Base-by-base conservation (phyloP, 2,329 filamentous ascomycete species). In the Xylariaceae sp. region DNA sequence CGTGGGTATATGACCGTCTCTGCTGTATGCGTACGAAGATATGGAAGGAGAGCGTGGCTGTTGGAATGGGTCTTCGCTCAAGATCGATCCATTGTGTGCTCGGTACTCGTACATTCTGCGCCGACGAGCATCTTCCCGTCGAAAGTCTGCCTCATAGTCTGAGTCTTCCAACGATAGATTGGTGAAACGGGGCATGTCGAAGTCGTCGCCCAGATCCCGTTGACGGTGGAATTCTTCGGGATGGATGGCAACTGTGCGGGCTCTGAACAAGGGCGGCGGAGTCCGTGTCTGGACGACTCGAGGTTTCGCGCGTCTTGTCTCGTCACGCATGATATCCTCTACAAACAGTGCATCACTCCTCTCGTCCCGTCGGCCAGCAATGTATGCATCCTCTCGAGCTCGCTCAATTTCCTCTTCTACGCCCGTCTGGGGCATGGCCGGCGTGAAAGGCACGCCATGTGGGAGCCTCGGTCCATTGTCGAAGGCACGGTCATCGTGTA, bases 61-160 rank as follows among this genome's bases (percentile, higher is more conserved):
- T 19, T 12, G 12, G 37, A 56, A 58, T 16, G 54, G 51, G 19
- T 58, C 55, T 1, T 47, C 53, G 9, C 46, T 45, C 9, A 58
- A 8, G 4, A 57, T 42, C 4, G 54, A 56, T 32, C 54, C 54
- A 19, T 39, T 46, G 37, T 48, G 51, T 13, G 38, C 19, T 12
- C 45, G 43, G 26, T 44, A 33, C 18, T 52, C 52, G 29, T 43
- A 47, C 18, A 53, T 52, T 34, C 44, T 45, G 18, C 43, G 43
- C 22, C 44, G 42, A 17, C 44, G 46, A 9, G 31, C 36, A 22
- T 44, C 38, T 4, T 32, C 42, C 4, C 34, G 37, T 8, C 44
- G 47, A 9, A 39, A 15, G 16, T 45, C 43, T 6, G 26, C 19
- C 3, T 49, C 49, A 17, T 49, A 42, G 15, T 50, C 50, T n/a